phyloP scores from a whole-genome alignment of 176 grass and related monocot genomes.

The Aegilops umbellulata region DNA sequence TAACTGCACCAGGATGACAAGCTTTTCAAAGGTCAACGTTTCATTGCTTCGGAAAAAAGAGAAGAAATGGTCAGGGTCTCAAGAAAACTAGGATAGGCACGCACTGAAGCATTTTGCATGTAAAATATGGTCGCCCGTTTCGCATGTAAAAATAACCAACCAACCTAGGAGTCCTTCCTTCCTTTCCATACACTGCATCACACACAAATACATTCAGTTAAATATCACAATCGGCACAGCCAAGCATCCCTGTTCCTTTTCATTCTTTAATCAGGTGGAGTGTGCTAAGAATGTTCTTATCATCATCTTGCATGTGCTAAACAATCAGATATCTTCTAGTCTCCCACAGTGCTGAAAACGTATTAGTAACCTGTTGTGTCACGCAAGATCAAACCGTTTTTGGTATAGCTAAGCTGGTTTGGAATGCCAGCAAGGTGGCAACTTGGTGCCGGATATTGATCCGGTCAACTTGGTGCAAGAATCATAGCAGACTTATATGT shows the following conservation, averaged over 20 bases:
- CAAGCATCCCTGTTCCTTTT: neutral
- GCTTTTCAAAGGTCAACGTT: neutral
- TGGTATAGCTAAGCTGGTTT: neutral
- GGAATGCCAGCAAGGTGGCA: constrained; percentile 27
- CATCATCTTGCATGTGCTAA: constrained; percentile 11
- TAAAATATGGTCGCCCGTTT: no score
- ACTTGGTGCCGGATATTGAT: constrained; percentile 13
- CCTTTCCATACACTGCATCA: neutral
- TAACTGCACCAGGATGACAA: neutral
- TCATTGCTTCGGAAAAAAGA: neutral
- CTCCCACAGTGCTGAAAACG: neutral
- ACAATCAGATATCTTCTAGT: neutral
- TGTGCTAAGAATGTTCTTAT: constrained; percentile 21
- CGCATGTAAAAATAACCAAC: no score
- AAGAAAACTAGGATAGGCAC: no score
- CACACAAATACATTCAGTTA: neutral
- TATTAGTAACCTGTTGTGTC: neutral
- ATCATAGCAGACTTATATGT: neutral
- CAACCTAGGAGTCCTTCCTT: no score
- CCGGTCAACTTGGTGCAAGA: constrained; percentile 19
- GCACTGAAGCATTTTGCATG: no score
- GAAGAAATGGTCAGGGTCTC: neutral
- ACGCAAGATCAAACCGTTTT: neutral
- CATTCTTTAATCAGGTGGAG: constrained; percentile 1
- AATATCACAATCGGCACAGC: neutral